Evolutionary conservation across 1,139 yeast genomes (phyloP).

Genomic region (Candida gigantensis): DNA sequence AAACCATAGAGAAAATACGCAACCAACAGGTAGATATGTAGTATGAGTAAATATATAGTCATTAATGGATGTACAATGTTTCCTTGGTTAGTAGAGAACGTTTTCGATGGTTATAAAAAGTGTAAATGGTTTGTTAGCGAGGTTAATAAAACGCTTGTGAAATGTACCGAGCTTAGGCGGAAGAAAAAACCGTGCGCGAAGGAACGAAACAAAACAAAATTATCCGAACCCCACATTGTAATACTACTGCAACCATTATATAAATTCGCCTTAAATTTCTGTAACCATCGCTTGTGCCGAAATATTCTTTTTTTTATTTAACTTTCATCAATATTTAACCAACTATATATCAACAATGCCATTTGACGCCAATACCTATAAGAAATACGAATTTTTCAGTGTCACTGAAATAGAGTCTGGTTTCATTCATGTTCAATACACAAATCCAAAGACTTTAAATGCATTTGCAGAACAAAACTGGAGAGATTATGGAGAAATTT

Average conservation of each 20-base stretch:
- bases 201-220: background rate
- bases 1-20: slow-evolving; percentile 40
- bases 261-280: background rate
- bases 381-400: slow-evolving; percentile 36
- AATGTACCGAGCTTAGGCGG: background rate
- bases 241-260: no score
- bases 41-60: slow-evolving; percentile 23
- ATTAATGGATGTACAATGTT: background rate
- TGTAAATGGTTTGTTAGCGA: no score
- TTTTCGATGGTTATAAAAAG: no score
- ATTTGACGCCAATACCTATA: slow-evolving; percentile 29
- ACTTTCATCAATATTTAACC: background rate
- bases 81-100: no score
- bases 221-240: slow-evolving; percentile 3
- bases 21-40: slow-evolving; percentile 34
- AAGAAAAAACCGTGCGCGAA: background rate
- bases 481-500: slow-evolving; percentile 55
- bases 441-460: slow-evolving; percentile 63
- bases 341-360: slow-evolving; percentile 19
- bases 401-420: slow-evolving; percentile 48
- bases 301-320: background rate
- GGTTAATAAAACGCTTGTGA: background rate
- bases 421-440: slow-evolving; percentile 60
- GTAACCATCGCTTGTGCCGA: no score
- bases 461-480: slow-evolving; percentile 58